Evolutionary conservation across 1,139 yeast species (phyloP), one percentile per base, ranked within the genome.

Genomic region (Candida mesenterica): DNA sequence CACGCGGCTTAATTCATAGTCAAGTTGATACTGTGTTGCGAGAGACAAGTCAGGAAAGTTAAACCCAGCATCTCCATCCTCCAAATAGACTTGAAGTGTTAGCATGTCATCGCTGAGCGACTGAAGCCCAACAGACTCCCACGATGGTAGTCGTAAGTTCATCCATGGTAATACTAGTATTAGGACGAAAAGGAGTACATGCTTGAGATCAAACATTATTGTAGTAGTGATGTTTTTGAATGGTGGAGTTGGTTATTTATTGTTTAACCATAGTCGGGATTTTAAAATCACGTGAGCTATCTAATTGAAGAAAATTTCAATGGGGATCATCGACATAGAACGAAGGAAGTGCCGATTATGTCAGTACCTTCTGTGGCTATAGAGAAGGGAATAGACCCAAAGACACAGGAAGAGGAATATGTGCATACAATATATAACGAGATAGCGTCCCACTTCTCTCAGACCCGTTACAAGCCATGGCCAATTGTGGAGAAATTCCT

Each of bases 381-480:
- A 12, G 57, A 52, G 16, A 51, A 49, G 25, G 50, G 46, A 6
- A 36, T 57, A 14, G 65, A 72, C 34, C 82, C 89, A 1, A 66
- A 63, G 19, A 52, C 54, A 7, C 85, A 81, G 54, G 98, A 92
- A 55, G 77, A 82, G 34, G 72, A 73, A 37, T 85, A 77, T 52
- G 98, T 92, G 2, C 98, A 92, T 59, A 75, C 77, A 15, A 96
- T 94, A 2, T 92, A 92, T 62, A 86, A 92, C 52, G 86, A 86
- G 44, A 92, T 92, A 25, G 98, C 98, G 0, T 53, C 81, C 9
- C 98, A 94, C 57, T 92, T 92, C 57, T 89, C 97, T 3, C 82
- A 83, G 47, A 92, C 98, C 0, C 65, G 98, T 28, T 92, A 89
- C 61, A 90, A 87, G 64, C 97, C 97, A 18, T 92, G 98, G 98